Base-by-base conservation (phyloP, 192 early-diverging fungal genomes). In the Coemansia sp. region DNA sequence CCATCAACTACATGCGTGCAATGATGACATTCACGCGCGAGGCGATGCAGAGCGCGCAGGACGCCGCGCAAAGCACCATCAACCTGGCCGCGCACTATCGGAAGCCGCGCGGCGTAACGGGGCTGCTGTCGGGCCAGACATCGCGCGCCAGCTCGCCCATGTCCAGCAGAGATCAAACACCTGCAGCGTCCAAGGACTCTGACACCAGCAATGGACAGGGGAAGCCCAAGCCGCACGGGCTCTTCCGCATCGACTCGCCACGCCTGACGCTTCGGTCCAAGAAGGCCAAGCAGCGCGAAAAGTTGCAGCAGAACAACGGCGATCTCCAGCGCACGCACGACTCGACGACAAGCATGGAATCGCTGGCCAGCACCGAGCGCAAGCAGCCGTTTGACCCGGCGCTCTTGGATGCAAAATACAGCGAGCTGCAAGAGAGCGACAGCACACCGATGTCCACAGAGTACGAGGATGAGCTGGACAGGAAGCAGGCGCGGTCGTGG, bases 21-120 rank as follows among this genome's bases (percentile, higher is more conserved):
- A 63, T 91, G 55, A 89, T 94, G 84, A 91, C 94, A 12, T 95
- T 93, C 72, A 87, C 92, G 7, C 63, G 67, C 5, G 90, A 95
- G 70, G 72, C 78, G 10, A 86, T 95, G 67, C 68, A 77, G 13
- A 58, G 52, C 0, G 92, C 92, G 1, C 82, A 86, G 58, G 80
- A 88, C 40, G 77, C 87, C 1, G 82, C 91, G 7, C 82, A 87
- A 53, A 76, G 73, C 37, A 84, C 91, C 3, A 75, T 89, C 34
- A 86, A 89, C 43, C 67, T 91, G 37, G 83, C 89, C 2, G 58
- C 74, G 40, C 70, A 79, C 52, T 82, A 85, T 48, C 82, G 91
- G n/a, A 93, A 92, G 68, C 71, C 80, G 39, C 72, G 72, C 23
- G 72, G 78, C 23, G 67, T 79, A 21, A 42, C 67, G 48, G 68